phyloP scores from a whole-genome alignment of 805 yeast genomes.

The Schizosaccharomyces lindneri region DNA sequence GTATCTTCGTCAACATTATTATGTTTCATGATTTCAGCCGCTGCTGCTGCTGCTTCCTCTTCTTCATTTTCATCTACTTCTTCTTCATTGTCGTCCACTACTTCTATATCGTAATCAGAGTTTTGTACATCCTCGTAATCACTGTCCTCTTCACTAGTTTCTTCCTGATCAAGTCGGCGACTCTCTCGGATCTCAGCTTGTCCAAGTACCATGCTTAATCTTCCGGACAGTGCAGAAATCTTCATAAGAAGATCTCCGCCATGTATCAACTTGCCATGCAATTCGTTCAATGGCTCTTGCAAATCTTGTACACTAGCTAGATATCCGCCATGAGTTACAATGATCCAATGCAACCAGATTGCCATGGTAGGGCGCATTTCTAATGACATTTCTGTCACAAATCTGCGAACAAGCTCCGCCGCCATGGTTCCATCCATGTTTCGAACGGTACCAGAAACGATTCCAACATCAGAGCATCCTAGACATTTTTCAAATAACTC shows the following conservation, averaged over 20 bases:
- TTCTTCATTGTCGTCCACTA: not conserved
- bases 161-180: not conserved
- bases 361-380: not conserved
- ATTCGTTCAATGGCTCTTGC: not conserved
- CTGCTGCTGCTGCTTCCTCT: not conserved
- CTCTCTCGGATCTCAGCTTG: not conserved
- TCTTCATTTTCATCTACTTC: not conserved
- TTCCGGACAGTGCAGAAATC: not conserved
- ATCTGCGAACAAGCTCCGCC: not conserved
- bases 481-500: not conserved
- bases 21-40: too few species aligned
- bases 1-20: not conserved
- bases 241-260: not conserved
- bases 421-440: not conserved
- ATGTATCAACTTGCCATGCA: not conserved
- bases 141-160: not conserved
- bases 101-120: not conserved
- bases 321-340: slow-evolving; percentile 1
- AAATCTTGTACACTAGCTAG: not conserved
- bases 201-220: not conserved
- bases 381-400: not conserved
- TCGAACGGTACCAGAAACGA: not conserved
- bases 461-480: not conserved
- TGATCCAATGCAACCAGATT: not conserved
- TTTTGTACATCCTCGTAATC: not conserved